Percentiles rank a stretch among this genome's conserved stretches.
Evolutionary conservation across 129 eudicot species (phyloP).

Genomic region (Pseudognaphalium luteoalbum): DNA sequence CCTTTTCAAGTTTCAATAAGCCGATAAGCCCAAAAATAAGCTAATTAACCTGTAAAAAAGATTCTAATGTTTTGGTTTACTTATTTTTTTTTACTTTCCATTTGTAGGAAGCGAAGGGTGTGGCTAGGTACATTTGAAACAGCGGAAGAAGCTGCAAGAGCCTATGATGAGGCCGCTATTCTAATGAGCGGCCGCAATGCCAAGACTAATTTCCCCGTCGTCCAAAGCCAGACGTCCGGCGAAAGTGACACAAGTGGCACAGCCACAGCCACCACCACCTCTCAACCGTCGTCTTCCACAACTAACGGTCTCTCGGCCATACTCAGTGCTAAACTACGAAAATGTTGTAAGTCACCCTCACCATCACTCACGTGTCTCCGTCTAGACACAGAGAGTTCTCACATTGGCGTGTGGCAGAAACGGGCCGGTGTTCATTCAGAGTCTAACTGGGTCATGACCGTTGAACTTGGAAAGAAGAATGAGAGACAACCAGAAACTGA

Average conservation of each 20-base stretch:
- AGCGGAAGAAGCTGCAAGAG: constrained; percentile 95
- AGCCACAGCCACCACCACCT: background rate
- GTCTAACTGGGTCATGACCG: constrained; percentile 92
- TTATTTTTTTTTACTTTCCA: background rate
- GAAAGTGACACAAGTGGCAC: background rate
- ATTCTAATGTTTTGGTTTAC: background rate
- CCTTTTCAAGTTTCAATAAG: no score
- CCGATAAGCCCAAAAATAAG: no score
- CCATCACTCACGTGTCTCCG: constrained; percentile 91
- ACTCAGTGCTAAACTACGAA: constrained; percentile 67
- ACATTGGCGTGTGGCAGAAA: constrained; percentile 95
- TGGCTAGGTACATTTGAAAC: constrained; percentile 97
- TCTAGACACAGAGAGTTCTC: constrained; percentile 85
- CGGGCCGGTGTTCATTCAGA: constrained; percentile 74
- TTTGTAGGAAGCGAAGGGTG: constrained; percentile 82
- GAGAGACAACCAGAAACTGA: background rate
- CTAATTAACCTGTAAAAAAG: background rate
- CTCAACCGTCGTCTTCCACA: constrained; percentile 25
- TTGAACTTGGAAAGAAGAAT: constrained; percentile 67
- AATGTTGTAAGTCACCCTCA: constrained; percentile 69
- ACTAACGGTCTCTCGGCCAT: constrained; percentile 51
- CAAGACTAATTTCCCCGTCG: constrained; percentile 75
- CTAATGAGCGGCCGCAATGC: constrained; percentile 89
- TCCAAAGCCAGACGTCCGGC: constrained; percentile 17
- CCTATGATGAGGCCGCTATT: constrained; percentile 88